phyloP scores from a whole-genome alignment of 768 basidiomycete species.

The Suillus variegatus region DNA sequence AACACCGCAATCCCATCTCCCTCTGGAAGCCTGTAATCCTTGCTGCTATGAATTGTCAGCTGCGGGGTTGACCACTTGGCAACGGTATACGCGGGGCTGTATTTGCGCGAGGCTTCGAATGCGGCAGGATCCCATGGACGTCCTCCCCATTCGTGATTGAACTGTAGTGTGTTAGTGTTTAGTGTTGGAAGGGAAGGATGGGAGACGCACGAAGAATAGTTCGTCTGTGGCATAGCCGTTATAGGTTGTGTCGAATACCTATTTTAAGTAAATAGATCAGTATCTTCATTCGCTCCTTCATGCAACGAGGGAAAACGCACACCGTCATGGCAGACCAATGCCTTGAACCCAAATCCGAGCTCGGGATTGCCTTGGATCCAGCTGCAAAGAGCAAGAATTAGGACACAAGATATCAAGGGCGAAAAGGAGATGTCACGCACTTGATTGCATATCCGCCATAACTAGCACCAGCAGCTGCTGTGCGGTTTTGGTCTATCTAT shows the following conservation, averaged over 20 bases:
- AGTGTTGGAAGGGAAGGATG: neutral
- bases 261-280: neutral
- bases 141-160: constrained; percentile 87
- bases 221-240: constrained; percentile 92
- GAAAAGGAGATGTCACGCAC: constrained; percentile 39
- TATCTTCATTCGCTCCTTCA: neutral
- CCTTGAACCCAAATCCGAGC: constrained; percentile 86
- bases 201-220: constrained; percentile 74
- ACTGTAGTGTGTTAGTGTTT: constrained; percentile 42
- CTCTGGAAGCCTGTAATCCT: constrained; percentile 87
- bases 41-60: constrained; percentile 82
- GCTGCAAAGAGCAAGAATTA: constrained; percentile 39
- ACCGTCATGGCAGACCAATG: constrained; percentile 90
- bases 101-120: constrained; percentile 59
- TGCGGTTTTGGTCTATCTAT: constrained; percentile 68
- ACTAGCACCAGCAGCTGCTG: constrained; percentile 79
- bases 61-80: constrained; percentile 85
- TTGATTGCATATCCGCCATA: constrained; percentile 92
- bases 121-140: constrained; percentile 71
- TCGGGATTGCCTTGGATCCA: constrained; percentile 97
- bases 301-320: constrained; percentile 40
- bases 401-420: constrained; percentile 6
- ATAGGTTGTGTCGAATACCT: constrained; percentile 78
- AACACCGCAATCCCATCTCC: constrained; percentile 82
- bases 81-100: constrained; percentile 80